A percentile compares a stretch with the other conserved stretches of the same genome.
These are phyloP conservation scores for Viola pubescens DNA, from an alignment of 441 rosid species.

Conservation along the genomic window DNA sequence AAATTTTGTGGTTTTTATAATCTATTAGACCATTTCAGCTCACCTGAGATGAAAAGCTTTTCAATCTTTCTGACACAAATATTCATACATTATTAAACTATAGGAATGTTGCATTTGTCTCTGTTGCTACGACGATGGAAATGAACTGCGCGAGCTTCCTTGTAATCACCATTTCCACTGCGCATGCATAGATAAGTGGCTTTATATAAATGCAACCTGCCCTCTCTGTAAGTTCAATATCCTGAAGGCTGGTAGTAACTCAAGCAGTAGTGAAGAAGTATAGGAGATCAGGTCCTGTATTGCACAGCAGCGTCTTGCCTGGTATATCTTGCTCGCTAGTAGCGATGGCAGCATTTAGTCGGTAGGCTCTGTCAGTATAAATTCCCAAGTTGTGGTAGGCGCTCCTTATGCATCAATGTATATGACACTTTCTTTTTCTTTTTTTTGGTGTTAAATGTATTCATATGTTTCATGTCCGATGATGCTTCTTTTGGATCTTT, in stretches of 20 bases:
- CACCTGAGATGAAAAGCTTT: not conserved
- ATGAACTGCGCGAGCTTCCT: conserved; percentile 81
- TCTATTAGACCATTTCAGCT: too few species aligned
- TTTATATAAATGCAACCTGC: conserved; percentile 76
- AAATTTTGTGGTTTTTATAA: not conserved
- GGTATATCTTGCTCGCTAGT: not conserved
- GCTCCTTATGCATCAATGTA: too few species aligned
- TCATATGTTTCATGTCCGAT: too few species aligned
- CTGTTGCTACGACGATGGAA: conserved; percentile 73
- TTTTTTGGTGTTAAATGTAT: too few species aligned
- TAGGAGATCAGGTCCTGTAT: conserved; percentile 19
- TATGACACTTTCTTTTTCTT: too few species aligned
- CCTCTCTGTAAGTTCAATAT: conserved; percentile 92
- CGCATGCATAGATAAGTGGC: conserved; percentile 90
- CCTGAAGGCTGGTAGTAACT: conserved; percentile 44
- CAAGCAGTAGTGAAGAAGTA: conserved; percentile 43
- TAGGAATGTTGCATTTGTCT: conserved; percentile 99
- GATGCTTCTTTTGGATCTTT: too few species aligned
- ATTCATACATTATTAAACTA: conserved; percentile 6
- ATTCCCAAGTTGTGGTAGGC: not conserved
- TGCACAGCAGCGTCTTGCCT: not conserved
- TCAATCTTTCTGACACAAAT: not conserved
- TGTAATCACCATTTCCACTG: conserved; percentile 89
- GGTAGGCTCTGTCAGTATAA: not conserved
- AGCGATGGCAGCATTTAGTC: not conserved